Percentiles rank a stretch among this genome's conserved stretches.
Evolutionary conservation across 768 basidiomycete genomes (phyloP).

Genomic region (Arthromyces matolae): DNA sequence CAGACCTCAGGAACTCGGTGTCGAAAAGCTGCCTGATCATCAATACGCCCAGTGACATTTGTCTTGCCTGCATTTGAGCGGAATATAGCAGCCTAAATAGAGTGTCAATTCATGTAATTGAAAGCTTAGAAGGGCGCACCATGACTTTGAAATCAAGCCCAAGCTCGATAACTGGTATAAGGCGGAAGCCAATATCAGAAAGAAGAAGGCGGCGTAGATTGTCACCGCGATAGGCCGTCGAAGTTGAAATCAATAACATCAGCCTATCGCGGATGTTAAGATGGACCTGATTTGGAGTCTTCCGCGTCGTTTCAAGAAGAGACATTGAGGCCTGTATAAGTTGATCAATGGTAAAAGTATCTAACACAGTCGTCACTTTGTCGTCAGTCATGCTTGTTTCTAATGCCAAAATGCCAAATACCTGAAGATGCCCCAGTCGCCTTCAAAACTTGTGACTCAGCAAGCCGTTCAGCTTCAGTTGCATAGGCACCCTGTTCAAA

Average conservation of each 20-base stretch:
- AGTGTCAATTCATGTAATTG: no score
- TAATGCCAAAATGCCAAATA: background rate
- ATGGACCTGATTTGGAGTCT: background rate
- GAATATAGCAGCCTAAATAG: no score
- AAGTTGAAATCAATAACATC: background rate
- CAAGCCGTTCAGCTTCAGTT: background rate
- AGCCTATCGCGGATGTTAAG: background rate
- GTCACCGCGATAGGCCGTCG: background rate
- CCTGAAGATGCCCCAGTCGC: background rate
- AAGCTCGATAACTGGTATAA: background rate
- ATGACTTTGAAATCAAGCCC: conserved; percentile 1
- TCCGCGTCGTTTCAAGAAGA: background rate
- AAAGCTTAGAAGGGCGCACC: no score
- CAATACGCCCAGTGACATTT: no score
- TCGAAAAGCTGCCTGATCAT: no score
- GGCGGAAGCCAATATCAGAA: background rate
- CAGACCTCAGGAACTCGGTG: no score
- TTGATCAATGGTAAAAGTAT: background rate
- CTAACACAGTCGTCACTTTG: no score
- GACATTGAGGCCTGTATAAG: background rate
- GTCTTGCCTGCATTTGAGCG: no score
- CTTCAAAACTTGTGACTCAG: background rate
- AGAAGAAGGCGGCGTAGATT: background rate
- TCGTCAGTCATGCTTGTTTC: no score
- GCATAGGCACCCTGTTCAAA: background rate